These are phyloP conservation scores for Hypoxylon sp. DNA, from an alignment of 2,329 filamentous ascomycete species.

Conservation along the genomic window DNA sequence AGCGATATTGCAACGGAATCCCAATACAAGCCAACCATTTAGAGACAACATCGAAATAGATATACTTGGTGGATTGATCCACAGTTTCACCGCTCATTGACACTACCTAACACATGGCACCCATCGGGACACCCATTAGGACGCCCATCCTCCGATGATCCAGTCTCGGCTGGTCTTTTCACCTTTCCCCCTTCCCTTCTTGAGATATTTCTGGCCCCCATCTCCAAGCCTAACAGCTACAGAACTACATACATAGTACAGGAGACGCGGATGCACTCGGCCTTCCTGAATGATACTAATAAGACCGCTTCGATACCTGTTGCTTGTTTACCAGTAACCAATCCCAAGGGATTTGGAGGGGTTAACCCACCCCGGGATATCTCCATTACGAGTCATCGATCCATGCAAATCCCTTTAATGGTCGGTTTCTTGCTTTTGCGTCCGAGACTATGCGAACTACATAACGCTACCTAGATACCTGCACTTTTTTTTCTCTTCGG, in stretches of 20 bases:
- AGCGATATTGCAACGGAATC: background rate
- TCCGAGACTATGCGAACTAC: constrained; percentile 39
- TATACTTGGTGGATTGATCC: constrained; percentile 31
- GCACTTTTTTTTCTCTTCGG: constrained; percentile 19
- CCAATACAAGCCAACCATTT: background rate
- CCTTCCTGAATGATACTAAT: constrained; percentile 23
- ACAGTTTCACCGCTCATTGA: constrained; percentile 44
- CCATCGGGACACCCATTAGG: constrained; percentile 1
- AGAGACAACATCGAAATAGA: constrained; percentile 29
- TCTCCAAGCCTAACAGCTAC: constrained; percentile 28
- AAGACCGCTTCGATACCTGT: constrained; percentile 19
- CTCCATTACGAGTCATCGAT: constrained; percentile 43
- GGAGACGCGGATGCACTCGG: constrained; percentile 13
- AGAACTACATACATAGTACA: background rate
- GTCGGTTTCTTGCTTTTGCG: constrained; percentile 35
- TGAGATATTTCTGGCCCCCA: background rate
- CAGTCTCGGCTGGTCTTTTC: constrained; percentile 47
- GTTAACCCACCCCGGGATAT: constrained; percentile 25
- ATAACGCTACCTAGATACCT: no score
- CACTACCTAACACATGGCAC: constrained; percentile 16
- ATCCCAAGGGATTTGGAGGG: constrained; percentile 33
- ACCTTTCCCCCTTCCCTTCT: constrained; percentile 27
- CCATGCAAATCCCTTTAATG: constrained; percentile 37
- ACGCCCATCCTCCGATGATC: constrained; percentile 36
- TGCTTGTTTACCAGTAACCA: constrained; percentile 22